These are phyloP conservation scores for Neoboletus brunneissimus DNA, from an alignment of 768 basidiomycete genomes.

Conservation along the genomic window DNA sequence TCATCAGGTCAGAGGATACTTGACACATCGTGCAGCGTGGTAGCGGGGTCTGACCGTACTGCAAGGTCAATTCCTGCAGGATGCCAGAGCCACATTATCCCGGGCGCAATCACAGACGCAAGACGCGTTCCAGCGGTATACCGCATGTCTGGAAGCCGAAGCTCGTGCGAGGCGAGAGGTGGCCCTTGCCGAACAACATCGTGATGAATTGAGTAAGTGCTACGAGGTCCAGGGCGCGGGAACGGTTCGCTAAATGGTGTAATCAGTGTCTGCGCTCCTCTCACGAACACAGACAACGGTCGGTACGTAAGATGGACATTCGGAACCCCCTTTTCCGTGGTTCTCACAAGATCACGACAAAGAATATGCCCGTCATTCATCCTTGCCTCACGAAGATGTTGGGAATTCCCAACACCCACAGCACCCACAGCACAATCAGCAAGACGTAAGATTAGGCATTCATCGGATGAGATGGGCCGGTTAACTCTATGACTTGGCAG, in stretches of 20 bases:
- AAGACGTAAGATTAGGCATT: slow-evolving; percentile 32
- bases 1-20: slow-evolving; percentile 50
- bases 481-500: slow-evolving; percentile 25
- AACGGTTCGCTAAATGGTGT: slow-evolving; percentile 17
- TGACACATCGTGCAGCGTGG: slow-evolving; percentile 4
- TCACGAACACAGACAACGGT: slow-evolving; percentile 35
- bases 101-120: slow-evolving; percentile 71
- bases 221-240: slow-evolving; percentile 9
- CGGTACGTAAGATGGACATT: slow-evolving; percentile 28
- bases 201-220: slow-evolving; percentile 54
- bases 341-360: slow-evolving; percentile 24
- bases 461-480: slow-evolving; percentile 10
- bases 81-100: slow-evolving; percentile 54
- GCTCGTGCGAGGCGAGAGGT: slow-evolving; percentile 65
- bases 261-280: slow-evolving; percentile 33
- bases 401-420: slow-evolving; percentile 31
- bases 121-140: slow-evolving; percentile 69
- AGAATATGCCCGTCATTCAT: slow-evolving; percentile 34
- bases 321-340: slow-evolving; percentile 3
- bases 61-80: slow-evolving; percentile 61
- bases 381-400: slow-evolving; percentile 31
- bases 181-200: slow-evolving; percentile 60
- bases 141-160: slow-evolving; percentile 65
- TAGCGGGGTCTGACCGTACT: slow-evolving; percentile 7
- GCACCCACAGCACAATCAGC: slow-evolving; percentile 29